These are phyloP conservation scores for Xylariomycetidae sp. DNA, from an alignment of 2,329 filamentous ascomycete species.

Conservation along the genomic window DNA sequence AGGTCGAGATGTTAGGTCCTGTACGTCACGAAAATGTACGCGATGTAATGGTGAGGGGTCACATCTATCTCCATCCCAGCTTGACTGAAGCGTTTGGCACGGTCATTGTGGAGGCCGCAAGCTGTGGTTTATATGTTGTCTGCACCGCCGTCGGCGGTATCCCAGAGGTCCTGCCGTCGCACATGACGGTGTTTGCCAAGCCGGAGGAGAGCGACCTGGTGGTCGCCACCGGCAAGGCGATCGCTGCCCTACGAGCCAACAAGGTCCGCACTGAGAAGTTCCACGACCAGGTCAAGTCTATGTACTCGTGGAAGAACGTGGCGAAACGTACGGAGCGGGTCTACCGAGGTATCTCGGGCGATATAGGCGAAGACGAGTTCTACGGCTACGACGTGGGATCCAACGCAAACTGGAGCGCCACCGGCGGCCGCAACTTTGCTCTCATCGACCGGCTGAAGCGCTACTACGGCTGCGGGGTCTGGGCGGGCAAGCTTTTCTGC, in stretches of 20 bases:
- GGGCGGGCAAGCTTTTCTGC: slow-evolving; percentile 97
- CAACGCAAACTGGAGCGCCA: slow-evolving; percentile 60
- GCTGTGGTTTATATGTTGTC: slow-evolving; percentile 92
- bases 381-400: slow-evolving; percentile 73
- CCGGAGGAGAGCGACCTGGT: slow-evolving; percentile 96
- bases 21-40: slow-evolving; percentile 94
- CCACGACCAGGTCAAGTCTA: slow-evolving; percentile 93
- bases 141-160: slow-evolving; percentile 96
- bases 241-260: slow-evolving; percentile 77
- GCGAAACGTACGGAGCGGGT: slow-evolving; percentile 90
- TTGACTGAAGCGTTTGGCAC: slow-evolving; percentile 97
- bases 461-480: slow-evolving; percentile 97
- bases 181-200: slow-evolving; percentile 97
- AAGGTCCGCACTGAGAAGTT: slow-evolving; percentile 89
- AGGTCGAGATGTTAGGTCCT: slow-evolving; percentile 86
- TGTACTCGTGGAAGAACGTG: slow-evolving; percentile 99
- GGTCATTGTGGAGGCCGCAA: slow-evolving; percentile 94
- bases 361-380: slow-evolving; percentile 80
- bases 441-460: slow-evolving; percentile 92
- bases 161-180: slow-evolving; percentile 87
- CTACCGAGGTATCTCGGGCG: slow-evolving; percentile 86
- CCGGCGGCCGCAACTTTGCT: slow-evolving; percentile 73
- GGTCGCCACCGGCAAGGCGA: slow-evolving; percentile 81
- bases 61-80: slow-evolving; percentile 94
- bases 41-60: slow-evolving; percentile 93